Percentiles rank a stretch among this genome's conserved stretches.
Evolutionary conservation across 176 grass and related monocot genomes (phyloP).

Genomic region (Avena insularis): DNA sequence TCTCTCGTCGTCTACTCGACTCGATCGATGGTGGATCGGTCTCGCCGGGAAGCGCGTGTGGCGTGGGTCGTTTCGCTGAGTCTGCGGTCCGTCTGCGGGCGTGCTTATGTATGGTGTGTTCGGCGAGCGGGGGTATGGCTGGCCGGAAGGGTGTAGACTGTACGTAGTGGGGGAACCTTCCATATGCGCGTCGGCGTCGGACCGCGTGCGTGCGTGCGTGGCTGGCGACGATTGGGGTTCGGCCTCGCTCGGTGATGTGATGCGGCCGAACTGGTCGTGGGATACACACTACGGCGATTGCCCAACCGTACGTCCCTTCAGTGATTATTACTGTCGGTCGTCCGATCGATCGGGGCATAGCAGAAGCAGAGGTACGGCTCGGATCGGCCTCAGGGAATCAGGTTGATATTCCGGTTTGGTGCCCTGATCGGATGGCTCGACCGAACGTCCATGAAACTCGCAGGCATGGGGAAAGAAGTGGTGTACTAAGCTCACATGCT

Average conservation of each 20-base stretch:
- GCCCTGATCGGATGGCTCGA: too few species aligned
- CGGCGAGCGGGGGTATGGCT: background rate
- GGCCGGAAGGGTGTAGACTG: background rate
- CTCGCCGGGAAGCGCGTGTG: background rate
- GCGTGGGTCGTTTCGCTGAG: background rate
- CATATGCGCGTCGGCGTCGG: constrained; percentile 18
- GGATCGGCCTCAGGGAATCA: background rate
- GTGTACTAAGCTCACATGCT: too few species aligned
- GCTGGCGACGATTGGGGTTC: background rate
- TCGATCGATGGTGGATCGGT: background rate
- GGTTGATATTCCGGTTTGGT: too few species aligned
- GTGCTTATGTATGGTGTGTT: background rate
- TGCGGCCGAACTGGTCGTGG: background rate
- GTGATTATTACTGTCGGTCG: background rate
- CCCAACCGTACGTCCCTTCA: background rate
- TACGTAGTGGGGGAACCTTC: background rate
- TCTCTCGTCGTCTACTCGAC: background rate
- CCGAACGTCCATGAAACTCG: too few species aligned
- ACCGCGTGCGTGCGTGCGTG: background rate
- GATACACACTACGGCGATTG: background rate
- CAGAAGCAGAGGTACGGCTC: background rate
- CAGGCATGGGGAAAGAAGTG: too few species aligned
- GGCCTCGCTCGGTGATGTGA: background rate
- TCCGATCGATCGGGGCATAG: background rate
- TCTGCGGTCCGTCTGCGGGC: too few species aligned